These are phyloP conservation scores for Boletus rubescentipes DNA, from an alignment of 768 basidiomycete genomes.

Conservation along the genomic window DNA sequence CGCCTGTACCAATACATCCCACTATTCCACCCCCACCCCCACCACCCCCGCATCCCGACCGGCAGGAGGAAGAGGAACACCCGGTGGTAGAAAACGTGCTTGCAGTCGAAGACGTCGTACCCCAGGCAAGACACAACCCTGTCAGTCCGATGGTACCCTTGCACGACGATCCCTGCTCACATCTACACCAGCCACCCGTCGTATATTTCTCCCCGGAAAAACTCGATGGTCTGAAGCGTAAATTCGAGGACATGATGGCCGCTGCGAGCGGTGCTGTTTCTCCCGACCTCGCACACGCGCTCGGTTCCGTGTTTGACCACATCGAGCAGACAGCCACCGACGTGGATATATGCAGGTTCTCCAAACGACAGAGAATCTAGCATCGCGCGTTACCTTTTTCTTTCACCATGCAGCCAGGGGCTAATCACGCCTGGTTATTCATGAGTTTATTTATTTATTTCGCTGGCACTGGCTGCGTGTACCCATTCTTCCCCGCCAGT, in stretches of 20 bases:
- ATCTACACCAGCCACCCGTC: constrained; percentile 16
- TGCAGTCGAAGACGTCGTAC: constrained; percentile 14
- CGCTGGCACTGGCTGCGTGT: constrained; percentile 1
- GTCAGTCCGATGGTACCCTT: constrained; percentile 7
- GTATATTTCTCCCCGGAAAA: constrained; percentile 34
- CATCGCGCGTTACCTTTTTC: not conserved
- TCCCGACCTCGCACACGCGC: constrained; percentile 31
- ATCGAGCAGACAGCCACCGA: constrained; percentile 32
- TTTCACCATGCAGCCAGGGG: not conserved
- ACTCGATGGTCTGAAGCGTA: constrained; percentile 29
- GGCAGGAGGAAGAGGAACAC: constrained; percentile 19
- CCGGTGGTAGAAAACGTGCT: constrained; percentile 16
- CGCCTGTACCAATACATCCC: constrained; percentile 5
- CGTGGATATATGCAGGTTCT: constrained; percentile 22
- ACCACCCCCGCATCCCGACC: constrained; percentile 7
- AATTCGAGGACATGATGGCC: constrained; percentile 32
- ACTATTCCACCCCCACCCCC: constrained; percentile 12
- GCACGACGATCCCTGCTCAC: not conserved
- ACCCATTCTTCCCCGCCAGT: not conserved
- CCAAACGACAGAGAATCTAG: constrained; percentile 30
- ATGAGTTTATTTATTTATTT: not conserved
- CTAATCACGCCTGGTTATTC: not conserved
- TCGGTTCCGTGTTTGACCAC: constrained; percentile 35
- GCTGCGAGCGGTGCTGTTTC: constrained; percentile 31
- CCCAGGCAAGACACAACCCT: constrained; percentile 15